Percentiles rank a stretch among this genome's conserved stretches.
phyloP scores from a whole-genome alignment of 768 basidiomycete species.

The Pleurotus giganteus region DNA sequence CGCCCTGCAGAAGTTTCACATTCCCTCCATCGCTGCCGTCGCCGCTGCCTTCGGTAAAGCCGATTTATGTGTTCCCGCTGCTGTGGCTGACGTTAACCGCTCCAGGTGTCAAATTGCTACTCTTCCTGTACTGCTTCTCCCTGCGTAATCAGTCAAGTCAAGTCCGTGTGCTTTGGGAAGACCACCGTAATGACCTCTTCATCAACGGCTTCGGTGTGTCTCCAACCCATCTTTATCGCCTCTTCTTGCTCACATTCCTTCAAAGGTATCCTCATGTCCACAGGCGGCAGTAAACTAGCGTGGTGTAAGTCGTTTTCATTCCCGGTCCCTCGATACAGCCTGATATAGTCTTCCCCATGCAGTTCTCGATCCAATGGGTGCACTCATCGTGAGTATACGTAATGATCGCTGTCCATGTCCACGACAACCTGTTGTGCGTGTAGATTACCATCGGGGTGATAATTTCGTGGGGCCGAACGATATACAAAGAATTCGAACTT shows the following conservation, averaged over 20 bases:
- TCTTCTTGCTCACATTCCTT: not conserved
- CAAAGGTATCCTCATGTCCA: conserved; percentile 77
- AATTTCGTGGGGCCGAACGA: conserved; percentile 69
- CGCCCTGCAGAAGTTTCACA: conserved; percentile 61
- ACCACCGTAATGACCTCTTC: conserved; percentile 90
- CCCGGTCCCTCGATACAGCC: not conserved
- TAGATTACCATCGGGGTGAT: conserved; percentile 82
- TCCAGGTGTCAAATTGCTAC: conserved; percentile 80
- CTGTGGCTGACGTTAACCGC: not conserved
- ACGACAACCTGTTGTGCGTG: conserved; percentile 12
- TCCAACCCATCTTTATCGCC: not conserved
- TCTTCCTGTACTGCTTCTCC: conserved; percentile 85
- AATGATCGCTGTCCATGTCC: conserved; percentile 4
- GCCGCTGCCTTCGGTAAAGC: conserved; percentile 70
- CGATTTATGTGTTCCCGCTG: not conserved
- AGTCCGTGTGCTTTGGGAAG: conserved; percentile 91
- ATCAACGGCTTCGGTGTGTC: conserved; percentile 70
- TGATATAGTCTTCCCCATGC: not conserved
- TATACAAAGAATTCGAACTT: conserved; percentile 78
- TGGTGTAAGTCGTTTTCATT: conserved; percentile 63
- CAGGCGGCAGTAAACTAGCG: conserved; percentile 69
- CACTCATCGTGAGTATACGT: conserved; percentile 54
- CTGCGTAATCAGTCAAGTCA: conserved; percentile 82
- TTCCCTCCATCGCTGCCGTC: conserved; percentile 82
- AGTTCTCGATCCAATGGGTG: conserved; percentile 79